Evolutionary conservation across 2,329 filamentous ascomycete species (phyloP).

Genomic region (Delphinella strobiligena): DNA sequence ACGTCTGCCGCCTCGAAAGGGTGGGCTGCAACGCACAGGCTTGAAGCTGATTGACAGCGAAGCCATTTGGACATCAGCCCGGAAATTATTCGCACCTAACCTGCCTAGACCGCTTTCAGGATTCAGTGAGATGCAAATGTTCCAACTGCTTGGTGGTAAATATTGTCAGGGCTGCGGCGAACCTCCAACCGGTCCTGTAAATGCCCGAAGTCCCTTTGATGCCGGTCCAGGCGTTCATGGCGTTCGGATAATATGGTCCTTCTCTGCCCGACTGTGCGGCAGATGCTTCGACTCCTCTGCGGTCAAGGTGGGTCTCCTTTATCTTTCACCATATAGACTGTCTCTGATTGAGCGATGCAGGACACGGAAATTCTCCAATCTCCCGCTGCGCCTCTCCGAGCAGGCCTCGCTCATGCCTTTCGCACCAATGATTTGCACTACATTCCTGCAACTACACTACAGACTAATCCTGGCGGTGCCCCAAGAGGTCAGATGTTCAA

Average conservation of each 20-base stretch:
- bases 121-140: conserved; percentile 63
- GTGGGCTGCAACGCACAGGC: neutral
- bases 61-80: conserved; percentile 58
- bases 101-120: conserved; percentile 57
- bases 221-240: conserved; percentile 50
- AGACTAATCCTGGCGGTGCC: conserved; percentile 36
- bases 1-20: conserved; percentile 1
- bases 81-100: conserved; percentile 51
- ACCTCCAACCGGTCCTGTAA: conserved; percentile 12
- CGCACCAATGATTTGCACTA: conserved; percentile 50
- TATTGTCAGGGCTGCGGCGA: conserved; percentile 58
- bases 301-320: conserved; percentile 46
- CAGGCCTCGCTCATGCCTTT: conserved; percentile 58
- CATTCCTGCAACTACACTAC: conserved; percentile 44
- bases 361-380: conserved; percentile 59
- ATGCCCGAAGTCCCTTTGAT: conserved; percentile 35
- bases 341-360: conserved; percentile 29
- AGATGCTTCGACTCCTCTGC: conserved; percentile 49
- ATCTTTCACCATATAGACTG: conserved; percentile 7
- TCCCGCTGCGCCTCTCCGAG: conserved; percentile 47
- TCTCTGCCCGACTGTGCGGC: conserved; percentile 54
- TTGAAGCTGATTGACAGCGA: conserved; percentile 42
- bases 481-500: conserved; percentile 47
- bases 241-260: conserved; percentile 58
- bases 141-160: conserved; percentile 52